A percentile compares a stretch with the other conserved stretches of the same genome.
These are phyloP conservation scores for Pleurotus tuber-regium DNA, from an alignment of 768 basidiomycete genomes.

Conservation along the genomic window DNA sequence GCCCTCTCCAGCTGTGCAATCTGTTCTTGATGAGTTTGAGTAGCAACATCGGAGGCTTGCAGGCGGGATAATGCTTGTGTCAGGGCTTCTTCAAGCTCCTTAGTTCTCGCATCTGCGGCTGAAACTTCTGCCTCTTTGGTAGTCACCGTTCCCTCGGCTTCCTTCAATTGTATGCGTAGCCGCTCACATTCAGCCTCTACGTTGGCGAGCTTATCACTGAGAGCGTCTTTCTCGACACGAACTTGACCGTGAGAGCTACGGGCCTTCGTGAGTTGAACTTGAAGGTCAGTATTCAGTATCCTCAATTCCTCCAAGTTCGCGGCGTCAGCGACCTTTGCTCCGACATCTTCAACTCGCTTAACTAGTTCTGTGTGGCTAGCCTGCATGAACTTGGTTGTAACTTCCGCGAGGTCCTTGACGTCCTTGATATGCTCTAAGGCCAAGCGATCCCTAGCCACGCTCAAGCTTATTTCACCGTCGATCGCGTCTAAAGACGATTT, in stretches of 20 bases:
- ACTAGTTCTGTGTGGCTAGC: slow-evolving; percentile 61
- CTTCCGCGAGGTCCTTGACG: slow-evolving; percentile 48
- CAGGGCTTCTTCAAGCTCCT: slow-evolving; percentile 72
- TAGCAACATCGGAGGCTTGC: slow-evolving; percentile 68
- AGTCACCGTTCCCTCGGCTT: slow-evolving; percentile 41
- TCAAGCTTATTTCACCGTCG: slow-evolving; percentile 47
- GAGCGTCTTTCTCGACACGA: slow-evolving; percentile 77
- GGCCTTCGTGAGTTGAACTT: slow-evolving; percentile 73
- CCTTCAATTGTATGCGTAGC: slow-evolving; percentile 53
- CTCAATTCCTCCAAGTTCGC: slow-evolving; percentile 68
- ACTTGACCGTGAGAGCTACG: slow-evolving; percentile 75
- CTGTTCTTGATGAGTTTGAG: slow-evolving; percentile 57
- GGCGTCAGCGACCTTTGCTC: background rate
- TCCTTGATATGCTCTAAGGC: slow-evolving; percentile 58
- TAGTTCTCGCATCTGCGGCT: slow-evolving; percentile 47
- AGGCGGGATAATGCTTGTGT: slow-evolving; percentile 68
- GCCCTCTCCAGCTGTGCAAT: slow-evolving; percentile 61
- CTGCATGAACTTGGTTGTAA: slow-evolving; percentile 43
- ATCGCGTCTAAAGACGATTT: slow-evolving; percentile 50
- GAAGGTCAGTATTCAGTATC: slow-evolving; percentile 63
- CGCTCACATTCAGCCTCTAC: slow-evolving; percentile 67
- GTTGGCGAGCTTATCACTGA: slow-evolving; percentile 57
- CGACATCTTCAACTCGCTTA: slow-evolving; percentile 30
- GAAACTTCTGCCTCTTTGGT: slow-evolving; percentile 44
- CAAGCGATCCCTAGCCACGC: slow-evolving; percentile 47